Evolutionary conservation across 164 flowering plant genomes (phyloP).

Genomic region (Echeveria elegans): DNA sequence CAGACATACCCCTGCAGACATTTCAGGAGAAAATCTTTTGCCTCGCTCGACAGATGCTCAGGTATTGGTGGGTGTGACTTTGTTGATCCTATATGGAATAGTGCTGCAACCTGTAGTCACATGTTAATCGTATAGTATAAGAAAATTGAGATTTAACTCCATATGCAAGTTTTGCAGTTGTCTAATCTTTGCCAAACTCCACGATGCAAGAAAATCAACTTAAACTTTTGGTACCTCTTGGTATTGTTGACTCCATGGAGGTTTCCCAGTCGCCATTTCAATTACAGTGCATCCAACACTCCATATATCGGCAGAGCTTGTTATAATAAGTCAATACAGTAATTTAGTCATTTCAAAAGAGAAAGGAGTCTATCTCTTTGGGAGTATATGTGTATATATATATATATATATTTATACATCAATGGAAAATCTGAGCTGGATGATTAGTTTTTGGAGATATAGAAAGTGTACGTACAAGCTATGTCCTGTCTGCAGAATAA

Average conservation of each 20-base stretch:
- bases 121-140: constrained; percentile 8
- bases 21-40: constrained; percentile 80
- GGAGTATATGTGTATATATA: too few relatives aligned
- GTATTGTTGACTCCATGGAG: constrained; percentile 98
- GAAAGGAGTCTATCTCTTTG: too few relatives aligned
- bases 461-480: too few relatives aligned
- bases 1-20: constrained; percentile 75
- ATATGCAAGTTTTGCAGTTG: background rate
- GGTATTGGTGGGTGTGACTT: constrained; percentile 98
- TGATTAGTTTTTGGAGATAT: too few relatives aligned
- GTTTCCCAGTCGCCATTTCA: constrained; percentile 99
- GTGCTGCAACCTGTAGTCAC: constrained; percentile 72
- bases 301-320: constrained; percentile 98
- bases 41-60: constrained; percentile 77
- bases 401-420: too few relatives aligned
- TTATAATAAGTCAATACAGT: constrained; percentile 9
- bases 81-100: constrained; percentile 84
- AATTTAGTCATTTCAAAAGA: background rate
- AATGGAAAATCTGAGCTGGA: too few relatives aligned
- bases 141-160: background rate
- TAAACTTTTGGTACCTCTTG: constrained; percentile 51
- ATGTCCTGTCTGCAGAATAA: too few relatives aligned
- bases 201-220: background rate
- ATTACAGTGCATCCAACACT: constrained; percentile 99
- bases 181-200: background rate